Conservation (phyloP, 371 early-diverging fungal species). For the Saksenaea vasiformis region DNA sequence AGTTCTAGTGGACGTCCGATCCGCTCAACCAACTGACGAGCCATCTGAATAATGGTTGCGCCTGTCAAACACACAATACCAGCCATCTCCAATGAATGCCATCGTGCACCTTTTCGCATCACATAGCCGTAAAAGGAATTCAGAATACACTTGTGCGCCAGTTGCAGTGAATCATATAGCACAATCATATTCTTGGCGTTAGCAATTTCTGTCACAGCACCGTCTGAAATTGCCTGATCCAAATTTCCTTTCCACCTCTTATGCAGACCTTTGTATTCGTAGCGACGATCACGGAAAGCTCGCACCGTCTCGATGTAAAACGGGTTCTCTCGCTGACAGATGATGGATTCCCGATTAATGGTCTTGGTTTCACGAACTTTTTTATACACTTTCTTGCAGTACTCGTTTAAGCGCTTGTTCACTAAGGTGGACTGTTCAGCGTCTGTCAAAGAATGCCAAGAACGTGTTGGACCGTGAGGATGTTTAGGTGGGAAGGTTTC, state of each 20-base stretch:
- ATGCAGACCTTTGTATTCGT: slow-evolving; percentile 95
- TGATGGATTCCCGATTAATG: slow-evolving; percentile 81
- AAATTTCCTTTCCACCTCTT: slow-evolving; percentile 90
- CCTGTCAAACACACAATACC: slow-evolving; percentile 99
- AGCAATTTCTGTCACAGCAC: slow-evolving; percentile 74
- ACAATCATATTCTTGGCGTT: slow-evolving; percentile 95
- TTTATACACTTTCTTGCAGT: slow-evolving; percentile 90
- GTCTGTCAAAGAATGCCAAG: slow-evolving; percentile 71
- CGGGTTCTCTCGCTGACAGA: slow-evolving; percentile 99
- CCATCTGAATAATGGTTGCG: slow-evolving; percentile 96
- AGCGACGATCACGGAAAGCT: slow-evolving; percentile 98
- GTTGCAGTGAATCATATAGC: slow-evolving; percentile 96
- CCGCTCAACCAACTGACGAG: slow-evolving; percentile 90
- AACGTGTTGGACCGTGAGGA: slow-evolving; percentile 50
- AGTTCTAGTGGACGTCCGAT: slow-evolving; percentile 97
- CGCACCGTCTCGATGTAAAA: slow-evolving; percentile 99
- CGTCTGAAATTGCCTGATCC: slow-evolving; percentile 67
- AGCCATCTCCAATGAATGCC: slow-evolving; percentile 99
- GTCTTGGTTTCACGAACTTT: slow-evolving; percentile 81
- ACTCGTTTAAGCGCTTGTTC: slow-evolving; percentile 84
- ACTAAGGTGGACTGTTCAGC: slow-evolving; percentile 75
- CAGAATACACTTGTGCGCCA: slow-evolving; percentile 98
- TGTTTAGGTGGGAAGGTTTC: slow-evolving; percentile 78
- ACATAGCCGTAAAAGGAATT: slow-evolving; percentile 99
- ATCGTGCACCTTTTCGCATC: slow-evolving; percentile 99